These are phyloP conservation scores for Leishmania turanica DNA, from an alignment of 208 protist species.

Conservation along the genomic window DNA sequence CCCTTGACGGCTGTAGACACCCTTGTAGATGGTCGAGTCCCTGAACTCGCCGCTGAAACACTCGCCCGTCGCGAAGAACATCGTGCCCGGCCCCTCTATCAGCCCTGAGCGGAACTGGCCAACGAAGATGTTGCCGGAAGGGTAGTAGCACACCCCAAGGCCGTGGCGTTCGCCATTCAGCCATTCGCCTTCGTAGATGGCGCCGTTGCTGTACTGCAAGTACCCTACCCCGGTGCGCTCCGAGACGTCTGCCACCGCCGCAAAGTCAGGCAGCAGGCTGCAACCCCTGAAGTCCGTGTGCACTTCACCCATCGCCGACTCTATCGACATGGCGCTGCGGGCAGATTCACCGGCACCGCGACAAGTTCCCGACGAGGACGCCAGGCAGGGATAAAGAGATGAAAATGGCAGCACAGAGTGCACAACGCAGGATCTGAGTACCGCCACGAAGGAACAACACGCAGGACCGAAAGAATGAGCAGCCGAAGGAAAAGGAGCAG, in stretches of 20 bases:
- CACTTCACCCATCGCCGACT: not conserved
- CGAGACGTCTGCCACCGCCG: constrained; percentile 10
- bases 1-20: constrained; percentile 36
- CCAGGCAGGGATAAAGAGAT: not conserved
- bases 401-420: not conserved
- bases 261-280: constrained; percentile 16
- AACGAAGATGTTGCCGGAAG: constrained; percentile 65
- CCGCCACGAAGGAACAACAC: not conserved
- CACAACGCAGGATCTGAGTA: not conserved
- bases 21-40: constrained; percentile 39
- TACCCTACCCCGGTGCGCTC: constrained; percentile 28
- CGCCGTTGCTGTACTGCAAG: constrained; percentile 42
- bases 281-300: constrained; percentile 23
- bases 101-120: constrained; percentile 52
- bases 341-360: not conserved
- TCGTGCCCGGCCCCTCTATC: constrained; percentile 61
- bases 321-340: not conserved
- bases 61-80: constrained; percentile 58
- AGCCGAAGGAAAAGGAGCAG: not conserved
- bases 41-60: constrained; percentile 60
- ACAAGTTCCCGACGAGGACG: too few species aligned
- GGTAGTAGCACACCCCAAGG: constrained; percentile 59
- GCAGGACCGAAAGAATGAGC: not conserved
- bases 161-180: constrained; percentile 52
- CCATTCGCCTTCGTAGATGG: constrained; percentile 62